Evolutionary conservation across 352 stramenopile species (phyloP).

Genomic region (Pythium diclinum): DNA sequence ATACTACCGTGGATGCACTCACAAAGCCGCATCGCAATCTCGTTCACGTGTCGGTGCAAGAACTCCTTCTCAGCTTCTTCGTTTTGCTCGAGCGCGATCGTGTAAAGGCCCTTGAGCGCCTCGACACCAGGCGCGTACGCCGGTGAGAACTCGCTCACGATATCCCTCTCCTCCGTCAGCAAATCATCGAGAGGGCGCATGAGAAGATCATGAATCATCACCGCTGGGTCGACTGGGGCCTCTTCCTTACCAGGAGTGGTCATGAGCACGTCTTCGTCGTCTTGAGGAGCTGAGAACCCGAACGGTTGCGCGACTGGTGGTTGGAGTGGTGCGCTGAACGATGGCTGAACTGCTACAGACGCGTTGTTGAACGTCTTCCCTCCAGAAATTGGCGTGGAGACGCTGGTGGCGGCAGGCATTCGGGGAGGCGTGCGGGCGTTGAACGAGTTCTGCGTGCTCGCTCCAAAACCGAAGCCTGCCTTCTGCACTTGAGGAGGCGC

Average conservation of each 20-base stretch:
- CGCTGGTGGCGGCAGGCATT: slow-evolving; percentile 20
- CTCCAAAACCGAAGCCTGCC: slow-evolving; percentile 24
- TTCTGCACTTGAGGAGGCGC: slow-evolving; percentile 15
- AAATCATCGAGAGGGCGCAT: slow-evolving; percentile 64
- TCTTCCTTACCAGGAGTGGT: slow-evolving; percentile 31
- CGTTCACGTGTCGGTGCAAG: slow-evolving; percentile 71
- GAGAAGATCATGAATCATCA: slow-evolving; percentile 39
- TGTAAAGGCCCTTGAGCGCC: slow-evolving; percentile 76
- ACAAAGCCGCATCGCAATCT: slow-evolving; percentile 71
- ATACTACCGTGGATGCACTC: slow-evolving; percentile 76
- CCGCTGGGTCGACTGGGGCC: slow-evolving; percentile 28
- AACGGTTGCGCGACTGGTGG: not conserved
- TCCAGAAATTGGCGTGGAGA: slow-evolving; percentile 28
- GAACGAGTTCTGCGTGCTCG: slow-evolving; percentile 13
- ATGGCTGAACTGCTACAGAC: slow-evolving; percentile 8
- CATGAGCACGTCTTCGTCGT: slow-evolving; percentile 65
- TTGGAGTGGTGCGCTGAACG: not conserved
- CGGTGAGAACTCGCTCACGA: slow-evolving; percentile 51
- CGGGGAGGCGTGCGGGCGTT: slow-evolving; percentile 21
- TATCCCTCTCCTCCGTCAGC: slow-evolving; percentile 57
- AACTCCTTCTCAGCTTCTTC: slow-evolving; percentile 63
- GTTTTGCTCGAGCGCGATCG: slow-evolving; percentile 59
- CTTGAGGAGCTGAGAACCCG: slow-evolving; percentile 5
- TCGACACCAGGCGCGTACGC: slow-evolving; percentile 65
- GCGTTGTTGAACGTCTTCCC: slow-evolving; percentile 33